phyloP scores from a whole-genome alignment of 768 basidiomycete species.

The Suillus cothurnatus region DNA sequence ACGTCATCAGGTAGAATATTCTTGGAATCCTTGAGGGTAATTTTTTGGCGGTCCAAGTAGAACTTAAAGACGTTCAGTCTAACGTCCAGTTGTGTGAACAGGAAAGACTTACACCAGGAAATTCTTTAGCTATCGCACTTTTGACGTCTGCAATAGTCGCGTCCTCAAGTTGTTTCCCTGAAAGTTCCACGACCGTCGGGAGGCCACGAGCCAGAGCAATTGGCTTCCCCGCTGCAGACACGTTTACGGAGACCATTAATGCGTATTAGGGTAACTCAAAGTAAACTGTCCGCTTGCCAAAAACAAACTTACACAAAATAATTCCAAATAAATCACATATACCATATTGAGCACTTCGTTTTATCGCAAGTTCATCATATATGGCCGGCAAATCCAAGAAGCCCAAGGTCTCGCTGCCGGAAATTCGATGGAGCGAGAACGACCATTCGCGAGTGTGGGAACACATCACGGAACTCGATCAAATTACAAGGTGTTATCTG shows the following conservation, averaged over 20 bases:
- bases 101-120: conserved; percentile 47
- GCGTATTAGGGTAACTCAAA: no score
- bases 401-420: no score
- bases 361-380: no score
- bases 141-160: conserved; percentile 75
- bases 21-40: conserved; percentile 63
- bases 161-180: conserved; percentile 41
- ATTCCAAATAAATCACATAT: no score
- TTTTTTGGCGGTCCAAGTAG: conserved; percentile 68
- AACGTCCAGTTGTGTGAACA: conserved; percentile 9
- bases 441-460: no score
- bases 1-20: conserved; percentile 65
- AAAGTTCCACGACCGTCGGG: conserved; percentile 52
- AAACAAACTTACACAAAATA: no score
- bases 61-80: conserved; percentile 52
- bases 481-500: no score
- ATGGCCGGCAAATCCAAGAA: no score
- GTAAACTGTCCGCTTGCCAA: no score
- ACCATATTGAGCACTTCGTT: no score
- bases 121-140: conserved; percentile 54
- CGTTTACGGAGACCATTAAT: conserved; percentile 58
- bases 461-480: no score
- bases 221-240: conserved; percentile 51
- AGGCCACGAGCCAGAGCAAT: conserved; percentile 51
- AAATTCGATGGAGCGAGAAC: no score